Conservation (phyloP, 352 stramenopile genomes). For the Saprolegnia parasitica region DNA sequence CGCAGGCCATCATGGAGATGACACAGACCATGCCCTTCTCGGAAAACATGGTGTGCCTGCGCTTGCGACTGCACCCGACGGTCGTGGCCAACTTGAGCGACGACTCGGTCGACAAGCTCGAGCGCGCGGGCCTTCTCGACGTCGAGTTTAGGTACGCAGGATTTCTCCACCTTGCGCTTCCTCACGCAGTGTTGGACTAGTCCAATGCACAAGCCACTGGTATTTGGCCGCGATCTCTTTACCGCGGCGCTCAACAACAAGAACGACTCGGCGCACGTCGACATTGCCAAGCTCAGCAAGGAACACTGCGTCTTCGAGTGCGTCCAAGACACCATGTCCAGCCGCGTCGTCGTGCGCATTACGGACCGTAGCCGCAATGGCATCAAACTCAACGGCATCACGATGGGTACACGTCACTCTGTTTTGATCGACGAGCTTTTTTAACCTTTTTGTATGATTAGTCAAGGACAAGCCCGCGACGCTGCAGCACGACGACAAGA, state of each 20-base stretch:
- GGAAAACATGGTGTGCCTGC: conserved; percentile 1
- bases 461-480: conserved; percentile 47
- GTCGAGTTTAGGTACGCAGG: conserved; percentile 24
- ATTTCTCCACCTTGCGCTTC: no score
- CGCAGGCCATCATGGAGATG: not conserved
- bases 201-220: not conserved
- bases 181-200: not conserved
- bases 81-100: conserved; percentile 5
- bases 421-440: no score
- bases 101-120: not conserved
- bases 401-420: conserved; percentile 16
- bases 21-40: conserved; percentile 1
- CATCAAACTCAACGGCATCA: conserved; percentile 56
- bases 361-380: conserved; percentile 71
- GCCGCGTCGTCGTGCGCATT: conserved; percentile 48
- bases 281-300: conserved; percentile 60
- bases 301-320: conserved; percentile 59
- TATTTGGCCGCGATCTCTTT: conserved; percentile 52
- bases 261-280: conserved; percentile 31
- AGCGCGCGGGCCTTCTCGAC: not conserved
- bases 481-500: conserved; percentile 57
- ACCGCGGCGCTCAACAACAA: conserved; percentile 38
- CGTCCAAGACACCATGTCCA: conserved; percentile 39
- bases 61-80: conserved; percentile 11
- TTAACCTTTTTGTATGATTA: no score